Percentiles rank a stretch among this genome's conserved stretches.
Evolutionary conservation across 2,329 filamentous ascomycete species (phyloP).

Genomic region (Hypocrella siamensis): DNA sequence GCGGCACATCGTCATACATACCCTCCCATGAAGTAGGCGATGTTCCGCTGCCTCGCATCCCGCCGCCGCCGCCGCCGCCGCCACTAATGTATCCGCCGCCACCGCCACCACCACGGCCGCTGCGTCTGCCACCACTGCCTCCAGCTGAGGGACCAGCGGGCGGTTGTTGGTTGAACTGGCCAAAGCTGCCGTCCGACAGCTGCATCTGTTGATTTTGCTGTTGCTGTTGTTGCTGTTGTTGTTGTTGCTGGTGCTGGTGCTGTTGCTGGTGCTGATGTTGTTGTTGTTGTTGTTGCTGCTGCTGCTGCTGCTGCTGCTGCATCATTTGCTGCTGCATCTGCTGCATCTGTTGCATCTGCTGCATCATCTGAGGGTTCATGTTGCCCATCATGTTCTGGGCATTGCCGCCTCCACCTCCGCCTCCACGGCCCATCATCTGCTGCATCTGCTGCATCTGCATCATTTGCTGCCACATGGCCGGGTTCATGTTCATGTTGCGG

Average conservation of each 20-base stretch:
- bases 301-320: constrained; percentile 24
- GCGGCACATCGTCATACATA: constrained; percentile 93
- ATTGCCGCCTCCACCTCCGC: constrained; percentile 17
- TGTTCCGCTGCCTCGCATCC: constrained; percentile 15
- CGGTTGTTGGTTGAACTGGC: constrained; percentile 32
- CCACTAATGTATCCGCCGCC: constrained; percentile 9
- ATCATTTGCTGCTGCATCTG: constrained; percentile 30
- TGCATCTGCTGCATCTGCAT: constrained; percentile 62
- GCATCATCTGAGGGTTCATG: constrained; percentile 39
- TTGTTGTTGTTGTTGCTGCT: constrained; percentile 19
- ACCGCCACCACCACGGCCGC: constrained; percentile 6
- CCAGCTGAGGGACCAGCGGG: constrained; percentile 12
- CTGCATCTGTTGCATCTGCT: constrained; percentile 37
- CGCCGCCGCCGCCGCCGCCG: constrained; percentile 5
- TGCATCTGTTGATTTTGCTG: constrained; percentile 8
- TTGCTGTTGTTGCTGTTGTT: constrained; percentile 17
- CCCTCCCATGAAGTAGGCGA: constrained; percentile 79
- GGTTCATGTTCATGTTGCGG: constrained; percentile 56
- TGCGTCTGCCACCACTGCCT: background rate
- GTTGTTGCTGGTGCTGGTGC: constrained; percentile 24
- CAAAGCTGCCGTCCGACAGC: constrained; percentile 3
- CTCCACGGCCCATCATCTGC: constrained; percentile 33
- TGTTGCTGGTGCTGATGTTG: constrained; percentile 23
- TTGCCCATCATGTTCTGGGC: constrained; percentile 22
- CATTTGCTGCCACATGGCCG: constrained; percentile 62